Percentiles rank a stretch among this genome's conserved stretches.
These are phyloP conservation scores for Sicyos baderoa DNA, from an alignment of 306 rosid species.

Conservation along the genomic window DNA sequence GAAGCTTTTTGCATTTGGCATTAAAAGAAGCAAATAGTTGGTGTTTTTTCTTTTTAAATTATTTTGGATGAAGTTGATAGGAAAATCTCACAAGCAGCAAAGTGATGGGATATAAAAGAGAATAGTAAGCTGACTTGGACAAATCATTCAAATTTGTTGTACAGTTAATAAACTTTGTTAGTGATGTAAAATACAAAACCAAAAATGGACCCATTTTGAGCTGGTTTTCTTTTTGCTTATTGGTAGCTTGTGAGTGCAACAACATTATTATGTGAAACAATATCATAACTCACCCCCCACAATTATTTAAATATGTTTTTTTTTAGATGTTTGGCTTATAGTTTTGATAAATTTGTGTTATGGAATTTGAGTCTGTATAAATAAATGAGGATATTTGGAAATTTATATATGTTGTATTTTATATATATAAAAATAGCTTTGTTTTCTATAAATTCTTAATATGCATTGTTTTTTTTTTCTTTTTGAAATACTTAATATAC, in stretches of 20 bases:
- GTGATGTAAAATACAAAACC: constrained; percentile 6
- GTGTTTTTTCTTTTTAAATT: neutral
- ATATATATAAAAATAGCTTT: too few relatives aligned
- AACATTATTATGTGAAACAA: neutral
- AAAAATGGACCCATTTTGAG: neutral
- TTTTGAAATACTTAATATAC: too few relatives aligned
- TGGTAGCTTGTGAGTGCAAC: neutral
- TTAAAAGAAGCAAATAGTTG: constrained; percentile 49
- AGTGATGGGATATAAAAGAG: constrained; percentile 22
- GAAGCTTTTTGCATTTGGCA: constrained; percentile 56
- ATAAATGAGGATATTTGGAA: too few relatives aligned
- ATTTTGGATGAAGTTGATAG: constrained; percentile 30
- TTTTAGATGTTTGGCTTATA: neutral
- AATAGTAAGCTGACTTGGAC: constrained; percentile 4
- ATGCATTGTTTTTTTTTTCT: too few relatives aligned
- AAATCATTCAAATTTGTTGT: neutral
- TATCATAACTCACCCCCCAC: neutral
- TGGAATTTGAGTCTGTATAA: too few relatives aligned
- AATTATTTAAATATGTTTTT: neutral
- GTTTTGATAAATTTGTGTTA: neutral
- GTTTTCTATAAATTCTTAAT: too few relatives aligned
- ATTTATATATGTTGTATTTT: too few relatives aligned
- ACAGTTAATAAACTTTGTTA: neutral
- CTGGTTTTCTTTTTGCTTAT: neutral
- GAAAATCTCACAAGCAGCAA: constrained; percentile 29